Evolutionary conservation across 352 stramenopile species (phyloP).

Genomic region (Globisporangium radiosum): DNA sequence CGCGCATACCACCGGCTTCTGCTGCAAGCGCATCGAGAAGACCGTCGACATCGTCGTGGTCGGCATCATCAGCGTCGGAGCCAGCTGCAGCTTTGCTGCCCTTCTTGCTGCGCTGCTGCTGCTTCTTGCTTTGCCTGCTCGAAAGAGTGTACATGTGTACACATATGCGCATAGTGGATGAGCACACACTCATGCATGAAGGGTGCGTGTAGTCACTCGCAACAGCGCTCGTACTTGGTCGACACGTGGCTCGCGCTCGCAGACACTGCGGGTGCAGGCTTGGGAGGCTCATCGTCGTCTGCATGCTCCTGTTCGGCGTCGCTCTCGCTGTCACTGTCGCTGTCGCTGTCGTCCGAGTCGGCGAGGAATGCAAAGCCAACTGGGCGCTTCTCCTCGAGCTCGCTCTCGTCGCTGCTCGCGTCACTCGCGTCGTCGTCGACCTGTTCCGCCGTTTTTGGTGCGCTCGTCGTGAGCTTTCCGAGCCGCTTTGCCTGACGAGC

Average conservation of each 20-base stretch:
- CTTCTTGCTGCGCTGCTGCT: slow-evolving; percentile 27
- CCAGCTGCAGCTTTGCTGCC: slow-evolving; percentile 8
- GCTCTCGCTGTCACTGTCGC: slow-evolving; percentile 21
- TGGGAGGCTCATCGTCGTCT: slow-evolving; percentile 9
- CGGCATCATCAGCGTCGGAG: slow-evolving; percentile 19
- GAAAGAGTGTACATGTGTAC: too few relatives aligned
- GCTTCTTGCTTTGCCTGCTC: slow-evolving; percentile 21
- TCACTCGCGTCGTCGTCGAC: slow-evolving; percentile 4
- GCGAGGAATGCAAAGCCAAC: slow-evolving; percentile 68
- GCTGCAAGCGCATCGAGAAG: slow-evolving; percentile 56
- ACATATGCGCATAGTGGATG: neutral
- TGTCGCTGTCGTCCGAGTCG: slow-evolving; percentile 51
- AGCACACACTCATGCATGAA: neutral
- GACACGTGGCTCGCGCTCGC: neutral
- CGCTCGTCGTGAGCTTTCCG: slow-evolving; percentile 38
- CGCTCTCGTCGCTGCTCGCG: slow-evolving; percentile 2
- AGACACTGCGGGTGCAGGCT: slow-evolving; percentile 6
- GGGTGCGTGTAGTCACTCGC: neutral
- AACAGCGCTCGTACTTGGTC: slow-evolving; percentile 12
- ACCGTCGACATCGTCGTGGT: slow-evolving; percentile 51
- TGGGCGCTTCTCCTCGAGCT: slow-evolving; percentile 40
- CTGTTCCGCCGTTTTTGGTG: slow-evolving; percentile 21
- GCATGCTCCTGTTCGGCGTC: slow-evolving; percentile 9
- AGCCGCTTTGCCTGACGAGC: slow-evolving; percentile 70
- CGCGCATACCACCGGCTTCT: slow-evolving; percentile 30